Conservation (phyloP, 805 yeast genomes). For the Spathaspora gorwiae region DNA sequence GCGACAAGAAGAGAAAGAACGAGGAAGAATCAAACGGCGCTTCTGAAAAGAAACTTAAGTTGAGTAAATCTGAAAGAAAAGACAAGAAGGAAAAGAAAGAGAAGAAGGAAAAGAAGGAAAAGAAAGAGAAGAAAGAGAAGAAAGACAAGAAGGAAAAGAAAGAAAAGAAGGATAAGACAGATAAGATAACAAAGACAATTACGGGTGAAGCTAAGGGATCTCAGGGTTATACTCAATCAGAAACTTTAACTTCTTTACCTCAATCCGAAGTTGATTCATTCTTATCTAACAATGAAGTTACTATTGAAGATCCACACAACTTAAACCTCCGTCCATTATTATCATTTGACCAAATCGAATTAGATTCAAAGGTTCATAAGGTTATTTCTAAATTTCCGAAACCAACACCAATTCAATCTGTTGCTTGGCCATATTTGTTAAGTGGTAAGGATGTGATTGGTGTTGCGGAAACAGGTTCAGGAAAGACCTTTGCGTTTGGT, state of each 20-base stretch:
- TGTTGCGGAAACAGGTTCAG: slow-evolving; percentile 98
- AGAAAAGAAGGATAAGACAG: slow-evolving; percentile 18
- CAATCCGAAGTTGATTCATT: slow-evolving; percentile 59
- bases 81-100: slow-evolving; percentile 22
- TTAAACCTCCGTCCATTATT: slow-evolving; percentile 63
- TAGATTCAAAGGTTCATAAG: slow-evolving; percentile 50
- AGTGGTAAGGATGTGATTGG: slow-evolving; percentile 84
- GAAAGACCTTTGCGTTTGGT: slow-evolving; percentile 96
- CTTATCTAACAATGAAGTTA: slow-evolving; percentile 66
- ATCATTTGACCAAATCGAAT: slow-evolving; percentile 56
- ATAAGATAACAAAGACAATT: slow-evolving; percentile 11
- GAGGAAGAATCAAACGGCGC: slow-evolving; percentile 8
- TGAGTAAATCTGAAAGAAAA: slow-evolving; percentile 23
- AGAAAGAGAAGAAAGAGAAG: slow-evolving; percentile 25
- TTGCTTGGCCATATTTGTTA: slow-evolving; percentile 87
- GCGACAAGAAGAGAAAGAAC: slow-evolving; percentile 18
- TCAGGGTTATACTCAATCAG: slow-evolving; percentile 33
- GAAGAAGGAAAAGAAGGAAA: slow-evolving; percentile 23
- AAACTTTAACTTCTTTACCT: slow-evolving; percentile 37
- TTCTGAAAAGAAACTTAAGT: slow-evolving; percentile 24
- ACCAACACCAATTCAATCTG: slow-evolving; percentile 95
- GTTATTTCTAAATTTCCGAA: slow-evolving; percentile 69
- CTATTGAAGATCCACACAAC: slow-evolving; percentile 64
- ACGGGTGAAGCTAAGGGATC: slow-evolving; percentile 11
- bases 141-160: slow-evolving; percentile 20